These are phyloP conservation scores for Hansenula sp. DNA, from an alignment of 1,139 yeast species.

Conservation along the genomic window DNA sequence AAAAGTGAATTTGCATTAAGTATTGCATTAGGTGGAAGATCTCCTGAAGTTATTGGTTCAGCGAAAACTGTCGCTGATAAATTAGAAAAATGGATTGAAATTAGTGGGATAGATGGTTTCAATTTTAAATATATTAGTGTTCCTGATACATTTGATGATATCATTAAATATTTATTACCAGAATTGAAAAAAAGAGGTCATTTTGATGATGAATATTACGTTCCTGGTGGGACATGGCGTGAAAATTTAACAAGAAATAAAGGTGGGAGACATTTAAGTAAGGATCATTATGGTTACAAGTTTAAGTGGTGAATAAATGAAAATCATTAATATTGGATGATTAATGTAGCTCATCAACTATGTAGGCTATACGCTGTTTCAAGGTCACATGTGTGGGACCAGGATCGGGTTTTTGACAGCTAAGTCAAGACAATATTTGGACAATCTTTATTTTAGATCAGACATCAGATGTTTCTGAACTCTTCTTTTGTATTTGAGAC, in stretches of 20 bases:
- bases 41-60: conserved; percentile 26
- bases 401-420: no score
- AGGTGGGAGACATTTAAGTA: background rate
- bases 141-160: conserved; percentile 29
- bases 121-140: conserved; percentile 27
- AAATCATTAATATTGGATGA: no score
- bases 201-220: conserved; percentile 24
- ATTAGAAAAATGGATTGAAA: conserved; percentile 27
- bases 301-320: no score
- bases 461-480: no score
- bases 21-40: conserved; percentile 25
- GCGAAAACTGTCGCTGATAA: conserved; percentile 26
- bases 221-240: conserved; percentile 13
- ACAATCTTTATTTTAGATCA: no score
- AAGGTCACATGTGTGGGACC: no score
- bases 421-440: no score
- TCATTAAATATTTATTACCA: conserved; percentile 27
- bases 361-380: no score
- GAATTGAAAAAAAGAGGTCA: conserved; percentile 27
- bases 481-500: no score
- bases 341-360: no score
- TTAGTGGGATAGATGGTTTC: conserved; percentile 30
- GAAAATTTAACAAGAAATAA: background rate
- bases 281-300: background rate
- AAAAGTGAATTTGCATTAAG: conserved; percentile 17